These are phyloP conservation scores for Solanum virginianum DNA, from an alignment of 257 asterid genomes.

Conservation along the genomic window DNA sequence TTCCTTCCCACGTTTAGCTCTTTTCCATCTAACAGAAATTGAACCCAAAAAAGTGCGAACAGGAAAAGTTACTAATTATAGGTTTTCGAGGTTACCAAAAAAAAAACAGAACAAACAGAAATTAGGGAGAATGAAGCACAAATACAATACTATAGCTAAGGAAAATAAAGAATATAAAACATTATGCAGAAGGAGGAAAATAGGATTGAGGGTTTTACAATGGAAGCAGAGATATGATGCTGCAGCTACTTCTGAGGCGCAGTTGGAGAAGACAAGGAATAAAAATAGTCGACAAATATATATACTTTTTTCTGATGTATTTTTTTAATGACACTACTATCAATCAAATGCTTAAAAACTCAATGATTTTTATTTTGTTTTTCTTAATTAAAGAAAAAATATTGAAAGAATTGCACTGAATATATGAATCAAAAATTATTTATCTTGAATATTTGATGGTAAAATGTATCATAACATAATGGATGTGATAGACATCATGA, in stretches of 20 bases:
- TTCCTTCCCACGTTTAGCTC: neutral
- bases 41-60: neutral
- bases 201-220: neutral
- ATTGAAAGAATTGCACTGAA: too few species aligned
- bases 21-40: neutral
- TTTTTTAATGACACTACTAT: too few species aligned
- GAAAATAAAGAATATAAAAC: neutral
- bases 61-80: neutral
- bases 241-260: neutral
- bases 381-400: too few species aligned
- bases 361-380: too few species aligned
- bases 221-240: neutral
- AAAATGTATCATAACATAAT: too few species aligned
- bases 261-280: neutral
- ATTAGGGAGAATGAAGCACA: neutral
- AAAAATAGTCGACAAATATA: neutral
- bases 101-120: neutral
- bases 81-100: neutral
- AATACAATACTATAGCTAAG: neutral
- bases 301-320: too few species aligned
- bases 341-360: too few species aligned
- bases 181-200: neutral
- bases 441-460: too few species aligned
- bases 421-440: too few species aligned
- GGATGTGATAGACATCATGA: too few species aligned